These are phyloP conservation scores for Mortierella sp. DNA, from an alignment of 371 early-diverging fungal genomes.

Conservation along the genomic window DNA sequence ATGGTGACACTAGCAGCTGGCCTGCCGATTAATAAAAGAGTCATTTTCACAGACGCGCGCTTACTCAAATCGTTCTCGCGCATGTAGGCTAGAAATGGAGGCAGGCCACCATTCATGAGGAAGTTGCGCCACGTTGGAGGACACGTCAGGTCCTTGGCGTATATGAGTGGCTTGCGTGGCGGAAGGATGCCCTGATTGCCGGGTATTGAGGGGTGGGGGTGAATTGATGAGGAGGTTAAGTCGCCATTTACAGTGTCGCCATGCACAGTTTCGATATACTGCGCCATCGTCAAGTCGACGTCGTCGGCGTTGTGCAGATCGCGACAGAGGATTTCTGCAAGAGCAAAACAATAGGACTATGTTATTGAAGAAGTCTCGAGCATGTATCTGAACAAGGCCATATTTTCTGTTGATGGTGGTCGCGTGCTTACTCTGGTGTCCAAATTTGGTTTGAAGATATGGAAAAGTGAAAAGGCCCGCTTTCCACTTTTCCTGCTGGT, in stretches of 20 bases:
- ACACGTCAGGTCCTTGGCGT: constrained; percentile 58
- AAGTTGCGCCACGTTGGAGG: constrained; percentile 42
- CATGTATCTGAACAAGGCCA: neutral
- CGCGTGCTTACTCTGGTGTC: constrained; percentile 47
- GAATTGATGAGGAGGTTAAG: neutral
- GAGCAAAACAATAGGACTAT: neutral
- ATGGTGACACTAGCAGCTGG: neutral
- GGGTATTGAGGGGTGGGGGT: neutral
- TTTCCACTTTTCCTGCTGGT: constrained; percentile 57
- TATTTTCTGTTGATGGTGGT: neutral
- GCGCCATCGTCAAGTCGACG: constrained; percentile 25
- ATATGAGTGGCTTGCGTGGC: constrained; percentile 15
- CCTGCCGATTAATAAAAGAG: neutral
- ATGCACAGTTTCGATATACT: constrained; percentile 39
- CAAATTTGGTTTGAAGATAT: constrained; percentile 39
- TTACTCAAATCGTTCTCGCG: constrained; percentile 55
- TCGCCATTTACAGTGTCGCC: neutral
- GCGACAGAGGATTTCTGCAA: constrained; percentile 38
- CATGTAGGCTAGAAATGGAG: constrained; percentile 43
- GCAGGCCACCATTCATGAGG: constrained; percentile 38
- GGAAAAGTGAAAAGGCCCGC: constrained; percentile 54
- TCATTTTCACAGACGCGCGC: neutral
- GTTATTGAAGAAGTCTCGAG: neutral
- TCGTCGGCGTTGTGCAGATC: constrained; percentile 26
- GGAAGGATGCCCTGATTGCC: neutral